phyloP scores from a whole-genome alignment of 306 rosid genomes.

The Vachellia collinsii region DNA sequence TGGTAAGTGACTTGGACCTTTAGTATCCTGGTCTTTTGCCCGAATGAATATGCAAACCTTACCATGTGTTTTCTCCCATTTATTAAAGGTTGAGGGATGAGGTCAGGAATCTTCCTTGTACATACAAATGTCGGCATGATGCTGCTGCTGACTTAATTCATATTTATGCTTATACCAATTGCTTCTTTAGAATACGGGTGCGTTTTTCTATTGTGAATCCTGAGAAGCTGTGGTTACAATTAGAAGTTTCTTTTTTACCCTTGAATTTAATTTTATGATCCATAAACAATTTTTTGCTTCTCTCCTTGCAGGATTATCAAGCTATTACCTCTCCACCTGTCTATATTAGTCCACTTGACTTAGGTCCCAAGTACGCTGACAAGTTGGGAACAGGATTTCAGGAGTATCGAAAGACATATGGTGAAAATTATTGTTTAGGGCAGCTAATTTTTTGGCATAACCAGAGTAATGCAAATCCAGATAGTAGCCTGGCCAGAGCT shows the following conservation, averaged over 20 bases:
- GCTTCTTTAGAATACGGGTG: conserved; percentile 90
- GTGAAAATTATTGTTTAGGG: conserved; percentile 93
- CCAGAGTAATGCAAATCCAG: conserved; percentile 86
- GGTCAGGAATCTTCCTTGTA: conserved; percentile 82
- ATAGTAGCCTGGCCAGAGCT: conserved; percentile 67
- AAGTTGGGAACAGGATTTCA: conserved; percentile 79
- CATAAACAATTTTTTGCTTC: background rate
- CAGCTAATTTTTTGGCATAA: conserved; percentile 98
- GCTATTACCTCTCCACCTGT: conserved; percentile 92
- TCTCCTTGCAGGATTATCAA: conserved; percentile 69
- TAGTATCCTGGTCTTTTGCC: conserved; percentile 27
- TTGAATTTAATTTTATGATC: conserved; percentile 15
- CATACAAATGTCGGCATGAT: conserved; percentile 95
- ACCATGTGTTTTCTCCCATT: conserved; percentile 19
- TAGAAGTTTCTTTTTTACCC: background rate
- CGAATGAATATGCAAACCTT: conserved; percentile 11
- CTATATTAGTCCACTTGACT: conserved; percentile 95
- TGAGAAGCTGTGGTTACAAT: background rate
- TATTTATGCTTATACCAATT: conserved; percentile 82
- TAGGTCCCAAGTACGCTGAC: conserved; percentile 88
- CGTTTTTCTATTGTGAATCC: conserved; percentile 28
- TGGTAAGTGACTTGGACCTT: conserved; percentile 53
- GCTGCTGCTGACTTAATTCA: conserved; percentile 99
- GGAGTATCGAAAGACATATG: conserved; percentile 85
- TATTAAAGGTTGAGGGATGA: conserved; percentile 90